Base-by-base conservation (phyloP, 2,329 filamentous ascomycete genomes). In the Ramularia collo-cygni region DNA sequence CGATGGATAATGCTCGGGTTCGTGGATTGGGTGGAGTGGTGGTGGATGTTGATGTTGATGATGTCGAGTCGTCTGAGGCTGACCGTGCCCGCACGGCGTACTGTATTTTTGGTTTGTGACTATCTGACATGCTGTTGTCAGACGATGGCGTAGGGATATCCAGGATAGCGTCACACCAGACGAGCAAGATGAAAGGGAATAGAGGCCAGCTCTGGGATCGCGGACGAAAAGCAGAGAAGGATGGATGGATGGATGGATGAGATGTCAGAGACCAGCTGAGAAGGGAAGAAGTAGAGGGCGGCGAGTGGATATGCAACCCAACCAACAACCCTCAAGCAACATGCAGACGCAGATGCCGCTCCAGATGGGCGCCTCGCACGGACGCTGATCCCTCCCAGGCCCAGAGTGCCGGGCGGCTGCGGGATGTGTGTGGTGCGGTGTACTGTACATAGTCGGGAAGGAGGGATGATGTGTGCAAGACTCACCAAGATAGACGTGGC, bases 81-180 rank as follows among this genome's bases (percentile, higher is more conserved):
- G 62, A 56, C 32, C 58, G 53, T 34, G 57, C 49, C 43, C 64
- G 62, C 55, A 62, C 61, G 51, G 61, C 58, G 50, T 68, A 57
- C 40, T 60, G 64, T 44, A 67, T 58, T 54, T 55, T 57, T 55
- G 64, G 65, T 51, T 65, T 67, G 55, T 67, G 58, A 61, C 63
- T 66, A 57, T 66, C 61, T 51, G 68, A 64, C 61, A 69, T 72
- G 54, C 56, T 63, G 57, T 54, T 60, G 55, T 62, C 57, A 58
- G 55, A 54, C 16, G 31, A 18, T 43, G 57, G 55, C 46, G 57
- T 47, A 53, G 39, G 51, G 35, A 36, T 42, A 24, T 28, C 29
- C 52, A 39, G 51, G 35, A 36, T 42, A 24, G 32, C 29, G 52
- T 51, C 44, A 57, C 47, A 53, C 54, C 54, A 59, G 57, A 53